phyloP scores from a whole-genome alignment of 306 rosid species.

The Cucumis sativus region Cucumber_9930_V3 NC_026655.2:31776001-31776500 shows the following conservation, averaged over 20 bases:
- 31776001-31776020: no score
- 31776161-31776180: not conserved
- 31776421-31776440: slow-evolving; percentile 82
- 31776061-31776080: no score
- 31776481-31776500: slow-evolving; percentile 70
- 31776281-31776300: not conserved
- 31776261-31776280: not conserved
- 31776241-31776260: not conserved
- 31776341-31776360: not conserved
- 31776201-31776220: not conserved
- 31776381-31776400: slow-evolving; percentile 43
- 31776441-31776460: slow-evolving; percentile 62
- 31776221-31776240: not conserved
- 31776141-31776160: not conserved
- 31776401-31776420: slow-evolving; percentile 37
- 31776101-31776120: not conserved
- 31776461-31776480: slow-evolving; percentile 78
- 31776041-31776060: no score
- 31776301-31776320: not conserved
- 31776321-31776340: not conserved
- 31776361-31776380: not conserved
- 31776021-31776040: no score
- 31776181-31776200: not conserved
- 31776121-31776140: not conserved
- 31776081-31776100: not conserved